Evolutionary conservation across 2,329 filamentous ascomycete species (phyloP), one percentile per base, ranked within the genome.

Genomic region (Aureobasidium zeae): DNA sequence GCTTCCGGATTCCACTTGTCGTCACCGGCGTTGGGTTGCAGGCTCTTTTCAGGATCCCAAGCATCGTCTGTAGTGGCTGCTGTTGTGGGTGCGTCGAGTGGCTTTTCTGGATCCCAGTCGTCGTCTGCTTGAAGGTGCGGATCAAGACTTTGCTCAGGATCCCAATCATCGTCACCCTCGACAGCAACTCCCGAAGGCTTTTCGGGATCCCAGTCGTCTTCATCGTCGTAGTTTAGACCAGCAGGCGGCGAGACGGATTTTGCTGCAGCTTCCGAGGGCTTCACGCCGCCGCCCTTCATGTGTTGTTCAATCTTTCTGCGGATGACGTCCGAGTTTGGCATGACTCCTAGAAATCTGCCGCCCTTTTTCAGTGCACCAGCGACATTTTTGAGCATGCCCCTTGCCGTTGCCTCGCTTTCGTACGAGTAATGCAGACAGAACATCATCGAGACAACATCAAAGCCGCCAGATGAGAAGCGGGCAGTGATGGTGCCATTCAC

Each of bases 381-480:
- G 3, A 98, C 89, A 57, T 98, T 98, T 56, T 80, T 77, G 45
- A 98, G 73, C 91, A 98, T 96, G 50, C 78, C 84, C 32, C 86
- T 78, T 2, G 89, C 86, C 63, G 94, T 93, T 35, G 78, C 76
- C 62, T 98, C 89, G 41, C 73, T 86, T 68, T 96, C 91, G 54
- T 96, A 98, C 5, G 91, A 88, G 62, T 98, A 98, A 66, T 98
- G 91, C 79, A 98, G 91, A 57, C 87, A 93, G 63, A 98, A 98
- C 91, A 98, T 98, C 77, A 94, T 94, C 58, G 83, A 87, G 50
- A 98, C 89, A 30, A 96, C 84, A 60, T 98, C 91, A 55, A 96
- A 98, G 3, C 69, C 69, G 29, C 89, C 88, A 44, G 82, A 82
- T 42, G 77, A 77, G 49, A 76, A 74, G 65, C 75, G 80, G 28